phyloP scores from a whole-genome alignment of 305 asterid species.

The Lippia alba region DNA sequence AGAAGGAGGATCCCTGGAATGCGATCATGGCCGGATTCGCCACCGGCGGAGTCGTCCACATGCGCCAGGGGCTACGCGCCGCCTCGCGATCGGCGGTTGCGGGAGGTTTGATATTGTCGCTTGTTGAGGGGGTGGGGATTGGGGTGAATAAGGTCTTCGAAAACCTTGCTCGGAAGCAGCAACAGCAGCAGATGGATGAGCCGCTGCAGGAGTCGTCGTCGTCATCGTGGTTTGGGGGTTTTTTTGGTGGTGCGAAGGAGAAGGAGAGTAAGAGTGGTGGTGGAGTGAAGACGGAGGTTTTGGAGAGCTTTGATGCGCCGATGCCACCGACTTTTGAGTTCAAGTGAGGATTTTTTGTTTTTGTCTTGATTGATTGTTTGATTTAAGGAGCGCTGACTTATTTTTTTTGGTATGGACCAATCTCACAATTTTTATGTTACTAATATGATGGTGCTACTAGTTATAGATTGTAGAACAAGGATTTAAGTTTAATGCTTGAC shows the following conservation, averaged over 20 bases:
- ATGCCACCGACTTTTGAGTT: slow-evolving; percentile 57
- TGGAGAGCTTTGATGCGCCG: slow-evolving; percentile 59
- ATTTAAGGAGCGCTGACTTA: background rate
- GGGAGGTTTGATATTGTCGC: slow-evolving; percentile 51
- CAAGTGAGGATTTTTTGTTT: slow-evolving; percentile 35
- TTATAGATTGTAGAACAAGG: no score
- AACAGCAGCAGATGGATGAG: slow-evolving; percentile 46
- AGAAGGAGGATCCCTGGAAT: slow-evolving; percentile 77
- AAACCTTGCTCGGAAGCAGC: no score
- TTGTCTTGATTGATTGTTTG: background rate
- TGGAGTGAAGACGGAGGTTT: slow-evolving; percentile 45
- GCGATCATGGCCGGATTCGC: slow-evolving; percentile 65
- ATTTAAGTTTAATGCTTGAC: background rate
- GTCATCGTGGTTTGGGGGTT: slow-evolving; percentile 51
- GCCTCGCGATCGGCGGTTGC: slow-evolving; percentile 48
- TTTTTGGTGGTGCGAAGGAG: slow-evolving; percentile 44
- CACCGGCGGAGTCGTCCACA: slow-evolving; percentile 56
- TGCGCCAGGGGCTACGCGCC: slow-evolving; percentile 57
- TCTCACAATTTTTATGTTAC: background rate
- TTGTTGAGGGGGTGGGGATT: slow-evolving; percentile 60
- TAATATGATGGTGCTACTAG: no score
- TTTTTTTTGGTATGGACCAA: background rate
- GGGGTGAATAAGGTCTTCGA: slow-evolving; percentile 47
- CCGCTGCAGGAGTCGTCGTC: slow-evolving; percentile 64
- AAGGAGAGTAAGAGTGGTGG: slow-evolving; percentile 38